Evolutionary conservation across 768 basidiomycete genomes (phyloP).

Genomic region (Kwoniella dendrophila): DNA sequence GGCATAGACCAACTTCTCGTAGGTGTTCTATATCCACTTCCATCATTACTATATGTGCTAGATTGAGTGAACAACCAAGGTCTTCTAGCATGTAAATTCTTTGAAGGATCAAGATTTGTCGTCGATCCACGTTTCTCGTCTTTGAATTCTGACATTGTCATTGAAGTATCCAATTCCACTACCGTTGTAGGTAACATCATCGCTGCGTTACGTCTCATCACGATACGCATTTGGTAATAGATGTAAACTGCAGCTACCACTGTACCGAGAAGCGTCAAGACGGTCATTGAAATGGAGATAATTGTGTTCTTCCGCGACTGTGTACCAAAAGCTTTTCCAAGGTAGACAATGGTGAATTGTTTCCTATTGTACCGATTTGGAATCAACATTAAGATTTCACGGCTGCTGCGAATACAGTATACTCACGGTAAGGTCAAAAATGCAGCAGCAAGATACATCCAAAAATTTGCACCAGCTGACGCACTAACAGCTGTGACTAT

Average conservation of each 20-base stretch:
- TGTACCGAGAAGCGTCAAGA: slow-evolving; percentile 47
- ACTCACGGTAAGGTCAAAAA: slow-evolving; percentile 48
- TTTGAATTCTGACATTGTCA: slow-evolving; percentile 21
- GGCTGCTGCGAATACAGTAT: not conserved
- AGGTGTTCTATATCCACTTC: slow-evolving; percentile 5
- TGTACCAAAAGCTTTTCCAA: slow-evolving; percentile 47
- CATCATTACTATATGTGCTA: slow-evolving; percentile 7
- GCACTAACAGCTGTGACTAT: slow-evolving; percentile 52
- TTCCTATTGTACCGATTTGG: slow-evolving; percentile 27
- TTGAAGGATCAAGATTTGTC: not conserved
- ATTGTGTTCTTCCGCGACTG: slow-evolving; percentile 44
- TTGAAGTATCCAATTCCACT: not conserved
- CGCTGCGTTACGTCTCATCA: slow-evolving; percentile 36
- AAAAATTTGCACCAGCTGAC: slow-evolving; percentile 52
- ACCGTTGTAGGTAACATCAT: slow-evolving; percentile 19
- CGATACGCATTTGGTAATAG: slow-evolving; percentile 54
- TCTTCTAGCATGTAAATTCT: slow-evolving; percentile 19
- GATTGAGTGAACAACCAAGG: slow-evolving; percentile 25
- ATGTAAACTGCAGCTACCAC: slow-evolving; percentile 52
- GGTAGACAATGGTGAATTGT: slow-evolving; percentile 52
- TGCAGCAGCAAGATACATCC: slow-evolving; percentile 48
- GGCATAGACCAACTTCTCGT: slow-evolving; percentile 41
- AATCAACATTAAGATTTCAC: not conserved
- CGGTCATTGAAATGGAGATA: slow-evolving; percentile 40
- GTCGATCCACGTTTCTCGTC: slow-evolving; percentile 18